Base-by-base conservation (phyloP, 352 stramenopile species). In the Globisporangium nunn region DNA sequence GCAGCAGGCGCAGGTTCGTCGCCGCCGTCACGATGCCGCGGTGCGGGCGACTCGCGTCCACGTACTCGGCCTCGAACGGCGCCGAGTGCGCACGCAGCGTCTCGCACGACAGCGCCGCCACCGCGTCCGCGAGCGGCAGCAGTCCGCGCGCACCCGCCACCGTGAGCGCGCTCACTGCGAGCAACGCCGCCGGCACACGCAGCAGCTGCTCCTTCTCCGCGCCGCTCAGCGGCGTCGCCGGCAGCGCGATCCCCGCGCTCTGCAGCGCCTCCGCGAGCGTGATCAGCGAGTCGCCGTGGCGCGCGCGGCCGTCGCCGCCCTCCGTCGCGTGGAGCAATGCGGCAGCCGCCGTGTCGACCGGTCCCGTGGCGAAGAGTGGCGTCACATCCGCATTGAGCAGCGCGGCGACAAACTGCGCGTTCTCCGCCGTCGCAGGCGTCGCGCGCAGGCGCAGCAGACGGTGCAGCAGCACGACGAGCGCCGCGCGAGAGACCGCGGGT, bases 1-100 rank as follows among this genome's bases (percentile, higher is more conserved):
- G 72, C 72, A 97, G 87, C 28, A 95, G 60, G 12, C 88, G 86
- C 52, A 97, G 53, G 64, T 94, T 83, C 41, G 78, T 70, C 28
- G 90, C 90, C 43, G 78, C 88, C 17, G 72, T 87, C 56, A 96
- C 73, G 58, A 96, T 90, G 51, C 90, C 90, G 39, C 90, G 84
- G 70, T 96, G 87, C 47, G 83, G 87, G 29, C 89, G 79, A 44
- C 65, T 73, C 10, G 58, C 70, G 58, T 97, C 86, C 61, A 93
- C 84, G 63, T 87, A 86, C 47, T 91, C 74, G n/a, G 83, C 72
- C 14, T 96, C 72, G 54, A 97, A 96, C 23, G 85, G 70, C 51
- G 66, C 59, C n/a, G 77, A 62, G 62, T 78, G 74, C n/a, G 67
- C 79, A 40, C 74, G 70, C 41, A 87, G 63, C 33, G 70, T 75